These are phyloP conservation scores for Calonectria henricotiae DNA, from an alignment of 2,329 filamentous ascomycete genomes.

Conservation along the genomic window DNA sequence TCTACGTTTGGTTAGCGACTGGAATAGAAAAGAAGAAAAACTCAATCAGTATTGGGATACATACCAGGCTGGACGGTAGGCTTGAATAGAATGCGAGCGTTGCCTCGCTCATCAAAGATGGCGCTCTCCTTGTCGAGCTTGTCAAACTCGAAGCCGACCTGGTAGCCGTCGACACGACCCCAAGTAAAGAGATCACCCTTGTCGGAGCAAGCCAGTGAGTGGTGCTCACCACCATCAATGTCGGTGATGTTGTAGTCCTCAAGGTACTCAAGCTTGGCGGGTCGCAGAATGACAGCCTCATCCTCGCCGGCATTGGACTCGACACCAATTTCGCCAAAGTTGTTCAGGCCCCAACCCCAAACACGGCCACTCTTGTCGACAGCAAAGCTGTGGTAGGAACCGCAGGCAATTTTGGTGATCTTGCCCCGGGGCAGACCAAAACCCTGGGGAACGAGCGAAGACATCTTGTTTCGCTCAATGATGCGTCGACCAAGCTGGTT, in stretches of 20 bases:
- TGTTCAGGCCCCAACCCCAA: constrained; percentile 90
- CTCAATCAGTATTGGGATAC: constrained; percentile 42
- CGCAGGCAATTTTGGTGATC: constrained; percentile 72
- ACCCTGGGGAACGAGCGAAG: constrained; percentile 73
- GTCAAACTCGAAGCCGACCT: constrained; percentile 72
- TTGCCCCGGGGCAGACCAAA: constrained; percentile 73
- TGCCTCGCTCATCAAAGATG: constrained; percentile 75
- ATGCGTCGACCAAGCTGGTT: constrained; percentile 74
- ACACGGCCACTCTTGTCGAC: constrained; percentile 80
- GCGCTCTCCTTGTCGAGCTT: constrained; percentile 68
- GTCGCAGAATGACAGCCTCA: constrained; percentile 80
- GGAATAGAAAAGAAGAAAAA: background rate
- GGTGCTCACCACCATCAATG: constrained; percentile 82
- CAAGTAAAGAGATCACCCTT: constrained; percentile 74
- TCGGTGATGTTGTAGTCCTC: constrained; percentile 75
- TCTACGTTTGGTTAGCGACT: constrained; percentile 50
- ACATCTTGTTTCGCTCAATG: constrained; percentile 76
- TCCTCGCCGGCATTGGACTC: constrained; percentile 68
- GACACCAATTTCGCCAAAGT: constrained; percentile 85
- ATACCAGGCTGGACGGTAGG: constrained; percentile 63
- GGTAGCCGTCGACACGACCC: constrained; percentile 71
- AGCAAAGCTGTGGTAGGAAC: constrained; percentile 88
- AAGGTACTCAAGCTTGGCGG: constrained; percentile 78
- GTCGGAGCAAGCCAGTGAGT: constrained; percentile 77
- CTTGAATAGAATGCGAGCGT: constrained; percentile 75